These are phyloP conservation scores for Letharia lupina DNA, from an alignment of 495 filamentous ascomycete species.

Conservation along the genomic window DNA sequence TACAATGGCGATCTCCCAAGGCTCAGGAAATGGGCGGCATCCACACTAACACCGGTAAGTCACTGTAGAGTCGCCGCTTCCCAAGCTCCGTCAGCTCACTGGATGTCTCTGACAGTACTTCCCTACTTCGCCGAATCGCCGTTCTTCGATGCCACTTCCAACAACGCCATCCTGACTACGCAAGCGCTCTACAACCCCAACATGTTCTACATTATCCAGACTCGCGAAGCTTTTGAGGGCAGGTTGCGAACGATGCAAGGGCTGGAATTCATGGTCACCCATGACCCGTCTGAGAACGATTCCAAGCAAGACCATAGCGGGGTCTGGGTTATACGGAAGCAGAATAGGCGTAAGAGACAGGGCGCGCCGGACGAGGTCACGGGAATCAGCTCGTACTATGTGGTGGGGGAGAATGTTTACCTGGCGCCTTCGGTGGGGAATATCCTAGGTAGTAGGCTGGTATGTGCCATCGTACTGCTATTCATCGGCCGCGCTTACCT, in stretches of 20 bases:
- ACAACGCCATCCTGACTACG: constrained; percentile 68
- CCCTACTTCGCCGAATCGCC: constrained; percentile 86
- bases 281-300: constrained; percentile 58
- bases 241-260: constrained; percentile 71
- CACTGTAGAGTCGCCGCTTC: too few relatives aligned
- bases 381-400: constrained; percentile 70
- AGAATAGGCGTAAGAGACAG: constrained; percentile 55
- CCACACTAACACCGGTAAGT: constrained; percentile 42
- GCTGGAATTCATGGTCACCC: constrained; percentile 70
- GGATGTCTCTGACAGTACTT: constrained; percentile 43
- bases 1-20: constrained; percentile 58
- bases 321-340: constrained; percentile 90
- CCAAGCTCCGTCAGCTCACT: neutral
- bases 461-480: constrained; percentile 33
- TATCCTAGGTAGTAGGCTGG: constrained; percentile 66
- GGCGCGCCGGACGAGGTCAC: constrained; percentile 58
- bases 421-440: constrained; percentile 79
- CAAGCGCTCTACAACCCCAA: constrained; percentile 67
- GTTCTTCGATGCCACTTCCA: constrained; percentile 84
- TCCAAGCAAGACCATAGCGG: constrained; percentile 50
- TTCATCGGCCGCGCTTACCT: constrained; percentile 17
- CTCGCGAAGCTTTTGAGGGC: constrained; percentile 71
- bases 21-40: constrained; percentile 54
- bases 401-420: constrained; percentile 78
- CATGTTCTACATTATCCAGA: constrained; percentile 54